These are phyloP conservation scores for Calonectria multiphialidica DNA, from an alignment of 2,329 filamentous ascomycete genomes.

Conservation along the genomic window DNA sequence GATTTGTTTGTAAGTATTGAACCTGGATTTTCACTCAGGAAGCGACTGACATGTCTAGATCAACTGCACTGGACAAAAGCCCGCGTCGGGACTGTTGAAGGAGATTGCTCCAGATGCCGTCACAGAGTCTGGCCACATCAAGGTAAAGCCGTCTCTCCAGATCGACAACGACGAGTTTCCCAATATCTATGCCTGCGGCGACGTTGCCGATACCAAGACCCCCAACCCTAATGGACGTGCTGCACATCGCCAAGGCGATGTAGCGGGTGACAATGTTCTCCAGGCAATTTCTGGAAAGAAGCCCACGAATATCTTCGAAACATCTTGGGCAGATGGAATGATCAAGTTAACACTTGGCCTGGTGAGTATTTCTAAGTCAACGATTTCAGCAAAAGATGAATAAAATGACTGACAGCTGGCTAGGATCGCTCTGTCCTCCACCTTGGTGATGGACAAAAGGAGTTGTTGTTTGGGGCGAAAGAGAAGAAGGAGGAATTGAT, in stretches of 20 bases:
- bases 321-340: conserved; percentile 59
- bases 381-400: too few species aligned
- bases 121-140: conserved; percentile 61
- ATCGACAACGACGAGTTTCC: conserved; percentile 60
- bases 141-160: conserved; percentile 68
- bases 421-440: conserved; percentile 60
- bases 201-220: conserved; percentile 66
- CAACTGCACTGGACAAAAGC: conserved; percentile 70
- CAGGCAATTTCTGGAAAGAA: conserved; percentile 55
- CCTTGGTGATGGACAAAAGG: conserved; percentile 56
- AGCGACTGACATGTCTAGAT: conserved; percentile 53
- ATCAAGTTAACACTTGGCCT: conserved; percentile 68
- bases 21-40: rapidly evolving
- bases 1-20: conserved; percentile 60
- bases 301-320: conserved; percentile 54
- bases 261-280: conserved; percentile 68
- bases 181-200: conserved; percentile 73
- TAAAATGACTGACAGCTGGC: neutral
- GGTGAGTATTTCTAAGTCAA: conserved; percentile 48
- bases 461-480: conserved; percentile 55
- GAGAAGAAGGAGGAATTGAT: conserved; percentile 60
- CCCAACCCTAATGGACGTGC: conserved; percentile 66
- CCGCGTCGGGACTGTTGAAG: conserved; percentile 63
- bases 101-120: conserved; percentile 57
- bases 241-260: conserved; percentile 63